These are phyloP conservation scores for Hirsutella rhossiliensis DNA, from an alignment of 2,329 filamentous ascomycete genomes.

Conservation along the genomic window DNA sequence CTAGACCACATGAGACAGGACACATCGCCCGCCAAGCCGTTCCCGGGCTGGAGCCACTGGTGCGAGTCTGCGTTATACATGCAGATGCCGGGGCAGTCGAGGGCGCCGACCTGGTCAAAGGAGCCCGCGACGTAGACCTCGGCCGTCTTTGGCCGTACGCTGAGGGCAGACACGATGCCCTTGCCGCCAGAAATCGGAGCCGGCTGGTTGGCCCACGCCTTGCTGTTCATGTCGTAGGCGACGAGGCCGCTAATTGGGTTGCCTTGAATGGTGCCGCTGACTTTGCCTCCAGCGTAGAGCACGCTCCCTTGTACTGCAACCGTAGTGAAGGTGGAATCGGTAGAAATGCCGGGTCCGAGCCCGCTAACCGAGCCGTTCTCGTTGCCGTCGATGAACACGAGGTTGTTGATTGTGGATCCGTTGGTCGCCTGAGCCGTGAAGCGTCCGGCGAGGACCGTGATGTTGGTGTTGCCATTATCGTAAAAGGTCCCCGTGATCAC, in stretches of 20 bases:
- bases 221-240: slow-evolving; percentile 61
- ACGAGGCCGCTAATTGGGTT: slow-evolving; percentile 60
- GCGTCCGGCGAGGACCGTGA: slow-evolving; percentile 80
- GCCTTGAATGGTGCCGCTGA: slow-evolving; percentile 58
- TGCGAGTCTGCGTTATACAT: slow-evolving; percentile 56
- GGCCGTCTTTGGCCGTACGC: slow-evolving; percentile 53
- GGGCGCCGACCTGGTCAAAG: slow-evolving; percentile 71
- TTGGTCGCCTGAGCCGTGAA: slow-evolving; percentile 62
- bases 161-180: slow-evolving; percentile 65
- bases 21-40: slow-evolving; percentile 57
- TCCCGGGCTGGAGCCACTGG: slow-evolving; percentile 74
- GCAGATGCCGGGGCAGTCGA: slow-evolving; percentile 75
- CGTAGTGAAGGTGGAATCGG: slow-evolving; percentile 63
- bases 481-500: slow-evolving; percentile 76
- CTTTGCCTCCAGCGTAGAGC: slow-evolving; percentile 71
- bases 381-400: slow-evolving; percentile 72
- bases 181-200: slow-evolving; percentile 59
- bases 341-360: slow-evolving; percentile 51
- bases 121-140: slow-evolving; percentile 79
- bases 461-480: slow-evolving; percentile 54
- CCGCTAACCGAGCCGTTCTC: slow-evolving; percentile 56
- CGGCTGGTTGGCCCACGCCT: slow-evolving; percentile 58
- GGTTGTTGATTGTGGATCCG: slow-evolving; percentile 62
- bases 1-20: slow-evolving; percentile 65
- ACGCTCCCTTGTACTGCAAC: slow-evolving; percentile 54